phyloP scores from a whole-genome alignment of 441 rosid genomes.

The Adansonia madagascariensis region DNA sequence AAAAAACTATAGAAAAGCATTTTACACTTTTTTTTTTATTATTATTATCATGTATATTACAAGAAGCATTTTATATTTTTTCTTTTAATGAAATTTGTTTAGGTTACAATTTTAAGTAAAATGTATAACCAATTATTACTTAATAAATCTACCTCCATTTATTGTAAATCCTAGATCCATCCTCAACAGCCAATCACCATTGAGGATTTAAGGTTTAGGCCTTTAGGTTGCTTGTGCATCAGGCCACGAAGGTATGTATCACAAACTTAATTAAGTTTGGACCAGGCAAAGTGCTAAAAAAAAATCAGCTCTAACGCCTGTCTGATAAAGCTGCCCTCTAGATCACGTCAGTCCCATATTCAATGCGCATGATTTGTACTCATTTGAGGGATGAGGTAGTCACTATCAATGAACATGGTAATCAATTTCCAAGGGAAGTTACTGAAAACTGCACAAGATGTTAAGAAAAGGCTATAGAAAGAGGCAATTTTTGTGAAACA shows the following conservation, averaged over 20 bases:
- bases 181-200: neutral
- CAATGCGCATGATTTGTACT: neutral
- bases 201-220: neutral
- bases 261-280: slow-evolving; percentile 2
- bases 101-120: neutral
- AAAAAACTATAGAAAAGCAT: neutral
- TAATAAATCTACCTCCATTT: slow-evolving; percentile 2
- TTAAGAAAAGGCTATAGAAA: neutral
- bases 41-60: neutral
- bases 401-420: slow-evolving; percentile 8
- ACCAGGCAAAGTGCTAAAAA: neutral
- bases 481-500: slow-evolving; percentile 2
- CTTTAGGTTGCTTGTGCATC: neutral
- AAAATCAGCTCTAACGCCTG: slow-evolving; percentile 3
- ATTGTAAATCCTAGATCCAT: neutral
- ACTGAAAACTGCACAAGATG: neutral
- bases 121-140: neutral
- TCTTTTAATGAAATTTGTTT: slow-evolving; percentile 10
- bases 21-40: neutral
- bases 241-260: neutral
- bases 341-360: slow-evolving; percentile 3
- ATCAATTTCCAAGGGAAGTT: neutral
- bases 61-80: neutral
- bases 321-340: neutral
- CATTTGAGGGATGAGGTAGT: neutral